These are phyloP conservation scores for Tulasnella sp. DNA, from an alignment of 768 basidiomycete species.

Conservation along the genomic window DNA sequence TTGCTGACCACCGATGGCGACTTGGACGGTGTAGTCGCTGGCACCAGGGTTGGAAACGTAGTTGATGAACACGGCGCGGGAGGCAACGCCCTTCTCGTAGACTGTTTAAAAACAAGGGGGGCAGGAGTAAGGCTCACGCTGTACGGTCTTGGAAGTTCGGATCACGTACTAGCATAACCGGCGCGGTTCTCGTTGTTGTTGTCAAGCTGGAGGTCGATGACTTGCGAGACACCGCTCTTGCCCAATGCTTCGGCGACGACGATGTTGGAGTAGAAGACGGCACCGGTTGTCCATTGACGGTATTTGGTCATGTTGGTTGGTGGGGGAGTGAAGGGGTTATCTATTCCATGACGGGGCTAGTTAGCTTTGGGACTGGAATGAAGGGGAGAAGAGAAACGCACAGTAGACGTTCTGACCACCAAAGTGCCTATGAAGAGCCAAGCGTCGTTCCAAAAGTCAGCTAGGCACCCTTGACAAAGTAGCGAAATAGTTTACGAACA, in stretches of 20 bases:
- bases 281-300: background rate
- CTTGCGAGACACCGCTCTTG: background rate
- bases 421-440: background rate
- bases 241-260: conserved; percentile 11
- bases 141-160: background rate
- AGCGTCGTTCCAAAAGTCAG: background rate
- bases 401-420: conserved; percentile 22
- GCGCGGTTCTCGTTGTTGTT: background rate
- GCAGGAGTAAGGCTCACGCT: background rate
- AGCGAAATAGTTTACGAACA: background rate
- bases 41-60: conserved; percentile 4
- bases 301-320: conserved; percentile 21
- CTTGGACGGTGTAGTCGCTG: conserved; percentile 18
- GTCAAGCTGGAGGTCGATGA: conserved; percentile 7
- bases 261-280: conserved; percentile 16
- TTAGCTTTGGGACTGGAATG: conserved; percentile 32
- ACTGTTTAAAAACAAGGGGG: background rate
- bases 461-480: conserved; percentile 29
- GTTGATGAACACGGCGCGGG: conserved; percentile 24
- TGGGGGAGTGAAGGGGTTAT: conserved; percentile 16
- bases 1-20: conserved; percentile 22
- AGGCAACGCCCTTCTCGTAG: background rate
- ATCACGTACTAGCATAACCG: conserved; percentile 12
- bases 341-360: background rate
- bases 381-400: background rate